Evolutionary conservation across 768 basidiomycete species (phyloP).

Genomic region (Cantharellus cinnabarinus): DNA sequence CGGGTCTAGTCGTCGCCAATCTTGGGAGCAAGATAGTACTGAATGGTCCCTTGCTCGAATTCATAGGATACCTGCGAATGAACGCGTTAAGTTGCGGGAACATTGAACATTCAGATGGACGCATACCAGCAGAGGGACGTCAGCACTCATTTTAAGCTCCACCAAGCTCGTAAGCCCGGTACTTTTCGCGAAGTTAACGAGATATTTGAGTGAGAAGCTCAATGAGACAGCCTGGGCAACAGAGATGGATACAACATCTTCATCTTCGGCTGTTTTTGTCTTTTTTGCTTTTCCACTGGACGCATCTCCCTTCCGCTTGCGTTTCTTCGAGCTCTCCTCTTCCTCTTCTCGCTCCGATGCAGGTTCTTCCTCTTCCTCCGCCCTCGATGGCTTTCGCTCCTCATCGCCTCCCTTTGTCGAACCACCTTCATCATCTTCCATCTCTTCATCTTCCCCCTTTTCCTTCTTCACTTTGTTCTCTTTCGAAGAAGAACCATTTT

Average conservation of each 20-base stretch:
- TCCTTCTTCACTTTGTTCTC: slow-evolving; percentile 20
- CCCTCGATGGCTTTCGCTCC: background rate
- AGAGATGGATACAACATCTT: slow-evolving; percentile 50
- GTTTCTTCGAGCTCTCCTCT: slow-evolving; percentile 30
- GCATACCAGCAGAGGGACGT: slow-evolving; percentile 68
- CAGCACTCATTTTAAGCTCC: slow-evolving; percentile 76
- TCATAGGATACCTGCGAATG: slow-evolving; percentile 56
- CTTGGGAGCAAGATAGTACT: slow-evolving; percentile 93
- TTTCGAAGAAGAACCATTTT: slow-evolving; percentile 6
- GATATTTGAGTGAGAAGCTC: slow-evolving; percentile 92
- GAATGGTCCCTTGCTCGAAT: slow-evolving; percentile 72
- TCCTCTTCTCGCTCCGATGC: slow-evolving; percentile 23
- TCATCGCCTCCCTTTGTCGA: slow-evolving; percentile 15
- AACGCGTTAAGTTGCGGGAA: background rate
- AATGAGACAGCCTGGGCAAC: slow-evolving; percentile 81
- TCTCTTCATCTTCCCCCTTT: slow-evolving; percentile 13
- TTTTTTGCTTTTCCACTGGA: slow-evolving; percentile 35
- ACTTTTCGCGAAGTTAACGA: slow-evolving; percentile 91
- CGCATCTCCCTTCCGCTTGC: slow-evolving; percentile 12
- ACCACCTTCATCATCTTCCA: slow-evolving; percentile 23
- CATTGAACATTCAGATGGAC: slow-evolving; percentile 1
- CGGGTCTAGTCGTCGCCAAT: slow-evolving; percentile 53
- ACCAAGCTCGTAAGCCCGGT: slow-evolving; percentile 50
- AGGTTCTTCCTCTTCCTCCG: slow-evolving; percentile 11
- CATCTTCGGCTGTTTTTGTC: slow-evolving; percentile 40